A percentile compares a stretch with the other conserved stretches of the same genome.
Evolutionary conservation across 2,329 filamentous ascomycete genomes (phyloP).

Genomic region (Cladosporium sphaerospermum): DNA sequence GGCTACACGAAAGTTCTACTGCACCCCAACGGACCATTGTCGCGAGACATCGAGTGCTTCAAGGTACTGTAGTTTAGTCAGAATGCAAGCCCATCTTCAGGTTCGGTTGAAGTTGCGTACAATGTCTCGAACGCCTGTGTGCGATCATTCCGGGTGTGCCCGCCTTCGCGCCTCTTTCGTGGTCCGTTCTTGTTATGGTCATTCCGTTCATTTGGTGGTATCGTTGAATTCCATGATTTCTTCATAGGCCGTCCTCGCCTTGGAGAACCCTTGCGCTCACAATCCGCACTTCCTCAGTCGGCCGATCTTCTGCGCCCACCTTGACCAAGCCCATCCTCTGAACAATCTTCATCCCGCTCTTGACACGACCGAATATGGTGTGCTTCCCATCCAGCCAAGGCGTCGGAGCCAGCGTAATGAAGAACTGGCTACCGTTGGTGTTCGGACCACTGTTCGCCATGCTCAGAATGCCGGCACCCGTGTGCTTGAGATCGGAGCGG

Average conservation of each 20-base stretch:
- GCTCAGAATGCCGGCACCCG: constrained; percentile 83
- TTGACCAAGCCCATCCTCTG: constrained; percentile 83
- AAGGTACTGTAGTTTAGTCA: too few species aligned
- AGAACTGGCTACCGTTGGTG: constrained; percentile 94
- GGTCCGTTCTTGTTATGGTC: neutral
- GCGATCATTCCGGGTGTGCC: neutral
- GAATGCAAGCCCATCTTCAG: too few species aligned
- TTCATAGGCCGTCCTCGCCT: constrained; percentile 37
- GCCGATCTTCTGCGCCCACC: constrained; percentile 74
- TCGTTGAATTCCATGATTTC: neutral
- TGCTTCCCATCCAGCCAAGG: constrained; percentile 97
- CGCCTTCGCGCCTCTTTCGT: neutral
- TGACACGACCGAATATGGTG: constrained; percentile 90
- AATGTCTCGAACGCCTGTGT: too few species aligned
- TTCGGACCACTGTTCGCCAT: constrained; percentile 95
- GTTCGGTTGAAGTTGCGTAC: too few species aligned
- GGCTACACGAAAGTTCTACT: constrained; percentile 64
- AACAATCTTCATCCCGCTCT: constrained; percentile 73
- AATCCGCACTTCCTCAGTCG: constrained; percentile 76
- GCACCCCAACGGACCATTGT: constrained; percentile 54
- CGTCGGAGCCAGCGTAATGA: constrained; percentile 87
- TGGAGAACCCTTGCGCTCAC: constrained; percentile 65
- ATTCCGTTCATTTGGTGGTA: neutral
- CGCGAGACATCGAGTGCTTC: neutral
- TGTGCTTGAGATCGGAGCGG: constrained; percentile 70